Conservation (phyloP, 2,329 filamentous ascomycete species). For the Calcarisporium arbuscula region DNA sequence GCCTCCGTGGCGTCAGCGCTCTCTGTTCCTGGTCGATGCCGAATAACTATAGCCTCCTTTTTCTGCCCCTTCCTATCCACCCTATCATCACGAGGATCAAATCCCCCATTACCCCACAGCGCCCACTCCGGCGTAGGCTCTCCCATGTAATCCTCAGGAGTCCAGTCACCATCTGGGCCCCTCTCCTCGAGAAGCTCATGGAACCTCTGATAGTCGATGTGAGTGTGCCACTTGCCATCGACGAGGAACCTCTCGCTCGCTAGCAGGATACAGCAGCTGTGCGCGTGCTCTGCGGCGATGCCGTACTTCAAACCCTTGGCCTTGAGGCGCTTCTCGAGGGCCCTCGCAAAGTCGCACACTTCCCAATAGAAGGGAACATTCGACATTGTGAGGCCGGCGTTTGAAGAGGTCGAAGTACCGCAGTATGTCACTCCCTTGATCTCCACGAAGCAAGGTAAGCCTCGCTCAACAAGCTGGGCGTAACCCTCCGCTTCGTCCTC, state of each 20-base stretch:
- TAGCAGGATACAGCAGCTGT: conserved; percentile 87
- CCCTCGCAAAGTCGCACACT: conserved; percentile 73
- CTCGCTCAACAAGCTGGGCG: conserved; percentile 78
- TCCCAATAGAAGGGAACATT: conserved; percentile 97
- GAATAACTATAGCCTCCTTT: conserved; percentile 36
- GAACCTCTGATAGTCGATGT: conserved; percentile 86
- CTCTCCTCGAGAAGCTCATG: conserved; percentile 74
- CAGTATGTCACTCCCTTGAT: conserved; percentile 97
- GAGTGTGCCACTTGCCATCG: conserved; percentile 78
- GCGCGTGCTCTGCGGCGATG: conserved; percentile 89
- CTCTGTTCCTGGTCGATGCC: conserved; percentile 23
- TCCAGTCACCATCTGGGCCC: conserved; percentile 61
- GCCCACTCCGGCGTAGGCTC: conserved; percentile 87
- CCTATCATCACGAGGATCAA: conserved; percentile 82
- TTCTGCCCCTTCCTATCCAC: conserved; percentile 80
- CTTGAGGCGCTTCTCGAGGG: conserved; percentile 63
- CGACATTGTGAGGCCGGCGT: conserved; percentile 87
- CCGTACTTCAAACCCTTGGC: conserved; percentile 73
- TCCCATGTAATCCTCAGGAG: conserved; percentile 86
- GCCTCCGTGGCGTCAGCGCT: conserved; percentile 9
- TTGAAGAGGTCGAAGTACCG: conserved; percentile 77
- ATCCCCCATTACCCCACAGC: conserved; percentile 88
- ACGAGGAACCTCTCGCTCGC: conserved; percentile 75
- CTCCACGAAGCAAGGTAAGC: conserved; percentile 86
- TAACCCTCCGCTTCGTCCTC: conserved; percentile 91